Conservation (phyloP, 192 early-diverging fungal species). For the Kappamyces sp. region DNA sequence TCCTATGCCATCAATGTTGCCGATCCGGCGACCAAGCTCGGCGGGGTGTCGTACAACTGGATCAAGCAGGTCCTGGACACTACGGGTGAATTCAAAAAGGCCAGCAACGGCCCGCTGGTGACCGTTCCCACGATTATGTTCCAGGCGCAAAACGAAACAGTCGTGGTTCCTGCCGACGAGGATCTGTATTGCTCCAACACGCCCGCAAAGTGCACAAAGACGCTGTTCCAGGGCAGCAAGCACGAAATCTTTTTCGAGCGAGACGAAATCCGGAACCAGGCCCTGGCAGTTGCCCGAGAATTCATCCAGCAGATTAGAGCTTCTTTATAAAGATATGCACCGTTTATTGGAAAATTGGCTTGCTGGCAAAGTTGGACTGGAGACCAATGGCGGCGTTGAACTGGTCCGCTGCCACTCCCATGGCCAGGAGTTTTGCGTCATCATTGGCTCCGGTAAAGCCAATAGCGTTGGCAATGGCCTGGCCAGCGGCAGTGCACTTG, state of each 20-base stretch:
- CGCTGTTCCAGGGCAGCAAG: not conserved
- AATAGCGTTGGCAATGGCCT: no score
- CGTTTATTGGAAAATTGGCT: no score
- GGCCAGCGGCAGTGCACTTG: no score
- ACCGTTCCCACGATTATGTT: not conserved
- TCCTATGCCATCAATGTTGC: not conserved
- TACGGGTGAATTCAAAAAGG: not conserved
- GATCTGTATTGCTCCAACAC: not conserved
- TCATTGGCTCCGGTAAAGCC: not conserved
- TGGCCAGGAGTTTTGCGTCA: slow-evolving; percentile 1
- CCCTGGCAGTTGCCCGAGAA: not conserved
- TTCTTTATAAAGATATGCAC: not conserved
- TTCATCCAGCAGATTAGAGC: not conserved
- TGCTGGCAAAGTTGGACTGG: slow-evolving; percentile 21
- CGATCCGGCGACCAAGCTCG: not conserved
- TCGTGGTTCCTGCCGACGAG: not conserved
- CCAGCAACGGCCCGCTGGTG: not conserved
- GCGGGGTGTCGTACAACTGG: not conserved
- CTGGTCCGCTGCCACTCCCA: slow-evolving; percentile 19
- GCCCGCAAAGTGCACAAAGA: not conserved
- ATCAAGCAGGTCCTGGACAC: not conserved
- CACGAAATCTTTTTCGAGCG: not conserved
- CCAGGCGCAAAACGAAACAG: not conserved
- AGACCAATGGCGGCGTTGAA: slow-evolving; percentile 29
- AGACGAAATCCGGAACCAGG: not conserved